Percentiles rank a stretch among this genome's conserved stretches.
These are phyloP conservation scores for Arabidopsis thaliana DNA, from an alignment of 345 rosid species.

Conservation along the genomic window DNA sequence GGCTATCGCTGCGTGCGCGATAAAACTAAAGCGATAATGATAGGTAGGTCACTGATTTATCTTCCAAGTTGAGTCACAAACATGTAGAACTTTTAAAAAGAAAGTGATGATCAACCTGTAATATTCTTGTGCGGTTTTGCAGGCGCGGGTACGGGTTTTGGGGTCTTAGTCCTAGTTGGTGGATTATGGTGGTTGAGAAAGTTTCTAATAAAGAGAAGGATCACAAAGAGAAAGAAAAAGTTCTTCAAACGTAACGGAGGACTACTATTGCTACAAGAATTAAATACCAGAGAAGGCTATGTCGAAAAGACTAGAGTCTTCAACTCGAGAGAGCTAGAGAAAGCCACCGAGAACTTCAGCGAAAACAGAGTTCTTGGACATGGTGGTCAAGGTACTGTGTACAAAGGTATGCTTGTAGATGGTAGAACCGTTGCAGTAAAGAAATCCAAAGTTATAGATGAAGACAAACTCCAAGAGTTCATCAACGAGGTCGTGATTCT, in stretches of 20 bases:
- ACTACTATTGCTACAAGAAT: constrained; percentile 43
- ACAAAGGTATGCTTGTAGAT: constrained; percentile 49
- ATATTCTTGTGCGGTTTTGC: constrained; percentile 1
- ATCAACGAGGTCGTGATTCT: constrained; percentile 56
- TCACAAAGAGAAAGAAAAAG: constrained; percentile 18
- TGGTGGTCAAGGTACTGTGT: constrained; percentile 56
- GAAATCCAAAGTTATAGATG: constrained; percentile 52
- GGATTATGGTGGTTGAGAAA: constrained; percentile 22
- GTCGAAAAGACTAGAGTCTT: constrained; percentile 43
- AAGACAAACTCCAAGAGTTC: constrained; percentile 53
- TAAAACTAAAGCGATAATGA: constrained; percentile 12
- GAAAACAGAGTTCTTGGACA: constrained; percentile 48
- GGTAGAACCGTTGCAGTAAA: constrained; percentile 51
- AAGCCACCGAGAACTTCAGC: constrained; percentile 51
- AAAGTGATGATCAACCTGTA: background rate
- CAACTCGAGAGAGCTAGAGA: constrained; percentile 44
- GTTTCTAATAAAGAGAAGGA: background rate
- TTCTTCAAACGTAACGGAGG: constrained; percentile 45
- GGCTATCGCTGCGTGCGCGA: background rate
- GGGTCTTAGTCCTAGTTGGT: constrained; percentile 14
- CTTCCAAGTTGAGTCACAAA: background rate
- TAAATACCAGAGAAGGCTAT: constrained; percentile 10
- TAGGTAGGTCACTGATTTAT: constrained; percentile 9
- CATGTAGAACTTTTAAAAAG: background rate
- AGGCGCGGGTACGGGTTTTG: constrained; percentile 33